These are phyloP conservation scores for Leccinum subgranulosum DNA, from an alignment of 768 basidiomycete genomes.

Conservation along the genomic window DNA sequence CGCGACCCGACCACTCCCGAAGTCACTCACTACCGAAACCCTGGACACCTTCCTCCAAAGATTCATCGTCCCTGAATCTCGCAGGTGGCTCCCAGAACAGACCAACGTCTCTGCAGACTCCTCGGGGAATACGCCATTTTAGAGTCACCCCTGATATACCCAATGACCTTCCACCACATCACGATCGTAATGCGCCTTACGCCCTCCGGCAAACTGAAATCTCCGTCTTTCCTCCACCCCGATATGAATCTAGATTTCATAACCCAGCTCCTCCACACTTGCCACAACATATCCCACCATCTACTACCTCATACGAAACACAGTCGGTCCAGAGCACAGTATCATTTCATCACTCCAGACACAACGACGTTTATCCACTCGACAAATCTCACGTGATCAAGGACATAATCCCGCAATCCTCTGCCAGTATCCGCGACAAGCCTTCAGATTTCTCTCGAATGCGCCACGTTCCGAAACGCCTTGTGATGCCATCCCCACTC, in stretches of 20 bases:
- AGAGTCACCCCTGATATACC: constrained; percentile 8
- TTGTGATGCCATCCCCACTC: constrained; percentile 74
- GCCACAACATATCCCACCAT: constrained; percentile 4
- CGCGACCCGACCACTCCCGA: constrained; percentile 10
- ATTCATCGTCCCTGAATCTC: background rate
- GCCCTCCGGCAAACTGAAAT: constrained; percentile 10
- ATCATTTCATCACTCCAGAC: background rate
- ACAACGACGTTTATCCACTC: constrained; percentile 9
- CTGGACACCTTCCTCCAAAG: background rate
- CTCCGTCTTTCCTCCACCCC: constrained; percentile 21
- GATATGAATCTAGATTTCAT: constrained; percentile 14
- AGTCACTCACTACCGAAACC: constrained; percentile 12
- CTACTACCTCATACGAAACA: constrained; percentile 1
- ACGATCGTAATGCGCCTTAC: constrained; percentile 13
- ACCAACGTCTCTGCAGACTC: constrained; percentile 7
- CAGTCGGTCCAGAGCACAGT: constrained; percentile 1
- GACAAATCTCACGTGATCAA: constrained; percentile 6
- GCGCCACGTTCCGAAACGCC: constrained; percentile 54
- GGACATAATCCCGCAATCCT: constrained; percentile 1
- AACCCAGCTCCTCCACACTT: constrained; percentile 8
- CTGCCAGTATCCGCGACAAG: constrained; percentile 6
- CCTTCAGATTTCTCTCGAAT: constrained; percentile 17
- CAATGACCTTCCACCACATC: constrained; percentile 7
- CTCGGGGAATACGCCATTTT: constrained; percentile 15
- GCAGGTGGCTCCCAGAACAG: background rate